These are phyloP conservation scores for Sarocladium brachiariae DNA, from an alignment of 2,329 filamentous ascomycete genomes.

Conservation along the genomic window DNA sequence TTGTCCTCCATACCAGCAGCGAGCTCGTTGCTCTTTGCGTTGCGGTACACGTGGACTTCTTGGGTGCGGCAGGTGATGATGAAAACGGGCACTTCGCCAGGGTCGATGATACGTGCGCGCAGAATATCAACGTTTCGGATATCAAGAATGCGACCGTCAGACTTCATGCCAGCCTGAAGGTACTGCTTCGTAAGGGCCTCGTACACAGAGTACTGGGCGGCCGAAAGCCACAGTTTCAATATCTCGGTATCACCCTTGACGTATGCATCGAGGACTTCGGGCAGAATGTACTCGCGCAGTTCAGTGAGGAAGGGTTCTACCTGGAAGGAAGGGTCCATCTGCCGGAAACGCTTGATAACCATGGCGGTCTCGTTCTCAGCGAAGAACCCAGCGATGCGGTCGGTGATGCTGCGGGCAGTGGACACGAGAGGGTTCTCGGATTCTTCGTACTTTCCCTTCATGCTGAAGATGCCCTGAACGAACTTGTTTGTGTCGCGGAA, in stretches of 20 bases:
- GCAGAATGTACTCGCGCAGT: slow-evolving; percentile 94
- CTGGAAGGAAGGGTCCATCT: slow-evolving; percentile 93
- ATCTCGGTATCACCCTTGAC: slow-evolving; percentile 92
- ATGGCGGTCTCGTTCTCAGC: slow-evolving; percentile 96
- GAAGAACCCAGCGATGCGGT: slow-evolving; percentile 90
- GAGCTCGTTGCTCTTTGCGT: slow-evolving; percentile 81
- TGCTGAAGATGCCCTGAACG: slow-evolving; percentile 79
- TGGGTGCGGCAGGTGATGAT: slow-evolving; percentile 95
- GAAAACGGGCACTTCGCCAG: slow-evolving; percentile 87
- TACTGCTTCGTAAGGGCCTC: slow-evolving; percentile 96
- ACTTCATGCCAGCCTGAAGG: slow-evolving; percentile 84
- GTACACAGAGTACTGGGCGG: slow-evolving; percentile 94
- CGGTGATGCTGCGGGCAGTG: slow-evolving; percentile 88
- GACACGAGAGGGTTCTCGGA: slow-evolving; percentile 94
- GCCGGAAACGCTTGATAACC: slow-evolving; percentile 96
- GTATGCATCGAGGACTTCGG: slow-evolving; percentile 94
- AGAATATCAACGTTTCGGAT: slow-evolving; percentile 90
- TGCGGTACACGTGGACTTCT: slow-evolving; percentile 94
- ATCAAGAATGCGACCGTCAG: slow-evolving; percentile 89
- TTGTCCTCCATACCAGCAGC: slow-evolving; percentile 98
- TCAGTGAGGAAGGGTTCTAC: slow-evolving; percentile 92
- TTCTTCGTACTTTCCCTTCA: slow-evolving; percentile 86
- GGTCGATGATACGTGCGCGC: slow-evolving; percentile 72
- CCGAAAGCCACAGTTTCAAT: slow-evolving; percentile 90
- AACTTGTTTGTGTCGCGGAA: slow-evolving; percentile 87